phyloP scores from a whole-genome alignment of 768 basidiomycete species.

The Myochromella boudieri region DNA sequence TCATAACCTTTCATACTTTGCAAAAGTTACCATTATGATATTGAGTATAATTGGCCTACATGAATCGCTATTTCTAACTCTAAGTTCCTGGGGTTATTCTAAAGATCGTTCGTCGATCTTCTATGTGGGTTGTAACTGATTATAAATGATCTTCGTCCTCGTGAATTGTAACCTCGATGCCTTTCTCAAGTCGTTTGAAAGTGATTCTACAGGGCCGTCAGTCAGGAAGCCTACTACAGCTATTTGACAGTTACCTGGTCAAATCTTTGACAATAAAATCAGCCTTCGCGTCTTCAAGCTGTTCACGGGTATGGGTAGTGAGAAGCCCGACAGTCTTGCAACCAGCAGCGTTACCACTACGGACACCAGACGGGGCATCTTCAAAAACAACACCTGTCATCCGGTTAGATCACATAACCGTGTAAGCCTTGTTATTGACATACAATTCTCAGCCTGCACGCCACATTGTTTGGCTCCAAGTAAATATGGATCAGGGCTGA shows the following conservation, averaged over 20 bases:
- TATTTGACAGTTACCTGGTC: constrained; percentile 58
- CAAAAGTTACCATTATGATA: too few species aligned
- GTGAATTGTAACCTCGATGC: constrained; percentile 47
- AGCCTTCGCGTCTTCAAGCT: constrained; percentile 62
- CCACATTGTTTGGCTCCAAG: constrained; percentile 75
- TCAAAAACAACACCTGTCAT: constrained; percentile 78
- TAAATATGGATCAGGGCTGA: constrained; percentile 87
- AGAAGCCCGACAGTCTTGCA: constrained; percentile 81
- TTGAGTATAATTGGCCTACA: too few species aligned
- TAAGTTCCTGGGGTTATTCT: too few species aligned
- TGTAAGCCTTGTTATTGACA: constrained; percentile 15
- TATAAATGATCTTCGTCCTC: constrained; percentile 12
- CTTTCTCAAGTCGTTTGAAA: constrained; percentile 32
- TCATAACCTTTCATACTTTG: constrained; percentile 7
- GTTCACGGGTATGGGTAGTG: constrained; percentile 74
- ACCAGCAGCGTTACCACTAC: constrained; percentile 78
- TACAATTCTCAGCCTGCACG: constrained; percentile 63
- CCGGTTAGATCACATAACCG: constrained; percentile 7
- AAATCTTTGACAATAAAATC: constrained; percentile 75
- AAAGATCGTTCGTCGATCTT: neutral
- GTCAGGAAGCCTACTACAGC: constrained; percentile 5
- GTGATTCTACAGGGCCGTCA: constrained; percentile 35
- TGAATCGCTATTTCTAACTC: too few species aligned
- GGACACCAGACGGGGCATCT: constrained; percentile 86
- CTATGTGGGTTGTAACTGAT: neutral